phyloP scores from a whole-genome alignment of 108 stramenopile species.

The Schizochytrium sp. region DNA sequence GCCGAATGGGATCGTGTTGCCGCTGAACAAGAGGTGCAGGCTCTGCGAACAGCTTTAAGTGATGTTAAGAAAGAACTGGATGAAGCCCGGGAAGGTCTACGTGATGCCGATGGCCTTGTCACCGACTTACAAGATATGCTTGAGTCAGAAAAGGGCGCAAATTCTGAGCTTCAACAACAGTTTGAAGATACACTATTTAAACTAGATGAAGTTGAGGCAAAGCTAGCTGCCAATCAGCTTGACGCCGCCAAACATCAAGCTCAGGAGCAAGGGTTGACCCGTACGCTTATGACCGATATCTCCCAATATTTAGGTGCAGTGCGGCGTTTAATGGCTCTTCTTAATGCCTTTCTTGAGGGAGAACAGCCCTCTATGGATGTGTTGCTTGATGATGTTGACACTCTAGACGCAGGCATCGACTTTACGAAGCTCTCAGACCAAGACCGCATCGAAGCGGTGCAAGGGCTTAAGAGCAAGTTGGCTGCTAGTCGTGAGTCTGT shows the following conservation, averaged over 20 bases:
- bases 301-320: not conserved
- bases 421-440: not conserved
- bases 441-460: not conserved
- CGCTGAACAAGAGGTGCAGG: not conserved
- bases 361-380: constrained; percentile 51
- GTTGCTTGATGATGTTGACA: constrained; percentile 31
- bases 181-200: constrained; percentile 26
- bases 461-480: not conserved
- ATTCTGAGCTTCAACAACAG: not conserved
- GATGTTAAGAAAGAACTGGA: not conserved
- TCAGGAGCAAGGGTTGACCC: not conserved
- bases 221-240: not conserved
- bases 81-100: not conserved
- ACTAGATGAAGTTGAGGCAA: constrained; percentile 24
- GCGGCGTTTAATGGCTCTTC: not conserved
- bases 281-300: not conserved
- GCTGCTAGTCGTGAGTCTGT: not conserved
- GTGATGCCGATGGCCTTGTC: not conserved
- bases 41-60: not conserved
- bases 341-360: not conserved
- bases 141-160: not conserved
- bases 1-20: constrained; percentile 23
- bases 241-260: not conserved
- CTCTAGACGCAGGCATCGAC: not conserved
- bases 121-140: not conserved